Evolutionary conservation across 2,329 filamentous ascomycete species (phyloP).

Genomic region (Penicillium hesseltinei): DNA sequence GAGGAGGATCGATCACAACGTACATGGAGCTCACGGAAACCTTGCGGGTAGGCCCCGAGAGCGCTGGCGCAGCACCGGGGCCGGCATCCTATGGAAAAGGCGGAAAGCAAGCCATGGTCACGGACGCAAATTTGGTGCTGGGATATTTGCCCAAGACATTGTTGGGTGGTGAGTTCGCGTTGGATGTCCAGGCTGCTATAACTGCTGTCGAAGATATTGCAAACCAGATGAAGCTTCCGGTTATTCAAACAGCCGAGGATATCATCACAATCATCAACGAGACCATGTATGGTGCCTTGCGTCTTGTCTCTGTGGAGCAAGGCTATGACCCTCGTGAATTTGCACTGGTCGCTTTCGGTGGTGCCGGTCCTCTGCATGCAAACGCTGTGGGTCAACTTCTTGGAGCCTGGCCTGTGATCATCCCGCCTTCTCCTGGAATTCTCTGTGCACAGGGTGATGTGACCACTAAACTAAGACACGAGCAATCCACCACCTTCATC

Average conservation of each 20-base stretch:
- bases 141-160: conserved; percentile 50
- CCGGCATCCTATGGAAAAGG: conserved; percentile 53
- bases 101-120: conserved; percentile 48
- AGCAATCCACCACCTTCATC: conserved; percentile 49
- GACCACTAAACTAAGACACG: conserved; percentile 50
- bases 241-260: conserved; percentile 47
- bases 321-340: conserved; percentile 53
- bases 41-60: conserved; percentile 53
- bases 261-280: conserved; percentile 53
- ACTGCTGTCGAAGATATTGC: conserved; percentile 46
- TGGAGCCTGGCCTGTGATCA: conserved; percentile 53
- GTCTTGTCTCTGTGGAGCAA: conserved; percentile 53
- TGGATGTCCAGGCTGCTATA: conserved; percentile 46
- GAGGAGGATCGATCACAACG: conserved; percentile 50
- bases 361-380: conserved; percentile 52
- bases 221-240: conserved; percentile 46
- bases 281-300: conserved; percentile 52
- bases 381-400: conserved; percentile 52
- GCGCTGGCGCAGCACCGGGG: conserved; percentile 49
- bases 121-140: conserved; percentile 50
- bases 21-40: conserved; percentile 50
- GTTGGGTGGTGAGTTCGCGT: conserved; percentile 47
- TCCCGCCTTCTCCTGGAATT: conserved; percentile 51
- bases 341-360: conserved; percentile 52
- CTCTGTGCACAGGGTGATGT: conserved; percentile 53